Evolutionary conservation across 192 early-diverging fungal genomes (phyloP), one percentile per base, ranked within the genome.

Genomic region (Kickxella alabastrina): DNA sequence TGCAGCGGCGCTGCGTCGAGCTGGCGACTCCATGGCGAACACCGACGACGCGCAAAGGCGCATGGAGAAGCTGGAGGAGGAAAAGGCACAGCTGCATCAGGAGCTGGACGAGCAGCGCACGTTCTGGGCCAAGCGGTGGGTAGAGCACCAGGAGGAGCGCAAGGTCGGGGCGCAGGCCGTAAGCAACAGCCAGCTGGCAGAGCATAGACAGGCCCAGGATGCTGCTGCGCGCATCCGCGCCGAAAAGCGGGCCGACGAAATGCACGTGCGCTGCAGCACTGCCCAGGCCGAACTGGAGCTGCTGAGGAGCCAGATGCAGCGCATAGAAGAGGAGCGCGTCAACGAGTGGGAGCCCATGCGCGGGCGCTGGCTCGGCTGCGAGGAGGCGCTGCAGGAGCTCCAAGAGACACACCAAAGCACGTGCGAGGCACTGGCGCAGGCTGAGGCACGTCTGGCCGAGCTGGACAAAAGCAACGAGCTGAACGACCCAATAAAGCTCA

Each of bases 291-390:
- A 73, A 50, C 28, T 26, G 4, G 36, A 56, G 43, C 42, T 38
- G 21, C 54, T 47, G 26, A 35, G 44, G 54, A 29, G 43, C 17
- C 44, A 56, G 24, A 36, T 47, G 54, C 26, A 39, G 25, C 44
- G 32, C 34, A 28, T 44, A 22, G 53, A 56, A 18, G 44, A 46
- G 15, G 65, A 67, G 48, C 59, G 59, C 9, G 39, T 45, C 0
- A 42, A 26, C 25, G 59, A 68, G 36, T 75, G 71, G 59, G 65
- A 75, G 59, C 71, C 71, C 10, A 54, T 68, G 56, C 64, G 71
- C 6, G 48, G 40, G 1, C 71, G 62, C 35, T 75, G 65, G 63
- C 55, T 68, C 34, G 35, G 43, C 15, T 50, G 71, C 35, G 65
- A 67, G 24, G 71, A 68, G 53, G 56, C 54, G 6, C 47, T 75